These are phyloP conservation scores for Vigna reflexopilosa DNA, from an alignment of 306 rosid species.

Conservation along the genomic window DNA sequence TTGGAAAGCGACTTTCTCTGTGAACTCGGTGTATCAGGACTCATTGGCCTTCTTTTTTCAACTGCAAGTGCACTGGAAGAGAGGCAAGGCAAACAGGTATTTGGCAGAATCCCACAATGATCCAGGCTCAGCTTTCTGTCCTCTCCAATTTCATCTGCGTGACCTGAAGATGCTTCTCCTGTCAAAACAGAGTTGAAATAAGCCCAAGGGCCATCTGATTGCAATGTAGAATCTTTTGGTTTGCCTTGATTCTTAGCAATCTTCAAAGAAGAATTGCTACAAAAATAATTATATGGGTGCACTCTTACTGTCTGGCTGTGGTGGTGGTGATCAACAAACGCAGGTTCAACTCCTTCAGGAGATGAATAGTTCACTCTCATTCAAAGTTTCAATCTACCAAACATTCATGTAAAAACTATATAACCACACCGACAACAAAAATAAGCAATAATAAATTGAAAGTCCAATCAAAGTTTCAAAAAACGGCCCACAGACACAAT, in stretches of 20 bases:
- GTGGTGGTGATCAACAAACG: constrained; percentile 35
- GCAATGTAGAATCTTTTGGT: constrained; percentile 25
- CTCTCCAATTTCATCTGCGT: constrained; percentile 54
- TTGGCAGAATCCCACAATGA: constrained; percentile 68
- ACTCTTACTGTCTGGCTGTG: constrained; percentile 30
- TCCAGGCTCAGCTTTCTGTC: constrained; percentile 48
- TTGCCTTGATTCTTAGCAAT: constrained; percentile 32
- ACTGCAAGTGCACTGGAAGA: constrained; percentile 51
- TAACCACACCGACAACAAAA: constrained; percentile 17
- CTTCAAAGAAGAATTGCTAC: constrained; percentile 38
- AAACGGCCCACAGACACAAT: not conserved
- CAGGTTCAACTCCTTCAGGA: constrained; percentile 46
- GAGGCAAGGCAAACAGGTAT: constrained; percentile 72
- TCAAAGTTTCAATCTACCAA: constrained; percentile 57
- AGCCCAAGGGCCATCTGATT: constrained; percentile 30
- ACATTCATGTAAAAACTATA: constrained; percentile 4
- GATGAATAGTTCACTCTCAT: constrained; percentile 60
- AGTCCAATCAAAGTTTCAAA: not conserved
- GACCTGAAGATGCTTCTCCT: constrained; percentile 56
- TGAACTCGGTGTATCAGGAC: constrained; percentile 60
- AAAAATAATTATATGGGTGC: constrained; percentile 27
- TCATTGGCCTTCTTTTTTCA: constrained; percentile 63
- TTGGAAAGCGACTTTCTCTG: constrained; percentile 63
- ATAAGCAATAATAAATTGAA: not conserved
- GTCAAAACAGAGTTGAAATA: constrained; percentile 37